Evolutionary conservation across 495 filamentous ascomycete genomes (phyloP).

Genomic region (Pseudotulostoma volvatum): DNA sequence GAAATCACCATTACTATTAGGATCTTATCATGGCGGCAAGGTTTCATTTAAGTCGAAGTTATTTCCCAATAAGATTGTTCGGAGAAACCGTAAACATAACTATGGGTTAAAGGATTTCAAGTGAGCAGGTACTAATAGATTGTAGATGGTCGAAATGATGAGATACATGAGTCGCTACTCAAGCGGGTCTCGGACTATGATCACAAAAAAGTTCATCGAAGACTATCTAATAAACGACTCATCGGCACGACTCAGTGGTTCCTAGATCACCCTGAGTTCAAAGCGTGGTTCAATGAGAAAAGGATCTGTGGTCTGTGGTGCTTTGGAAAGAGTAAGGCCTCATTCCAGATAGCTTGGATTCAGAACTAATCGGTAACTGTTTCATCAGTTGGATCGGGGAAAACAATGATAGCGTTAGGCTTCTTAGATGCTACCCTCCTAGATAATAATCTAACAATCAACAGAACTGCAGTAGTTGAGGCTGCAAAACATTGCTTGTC

Average conservation of each 20-base stretch:
- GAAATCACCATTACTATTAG: no score
- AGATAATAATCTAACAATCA: no score
- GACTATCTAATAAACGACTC: slow-evolving; percentile 8
- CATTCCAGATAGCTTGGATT: background rate
- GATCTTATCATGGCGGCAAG: no score
- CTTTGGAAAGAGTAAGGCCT: slow-evolving; percentile 13
- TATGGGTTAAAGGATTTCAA: no score
- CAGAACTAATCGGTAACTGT: slow-evolving; percentile 1
- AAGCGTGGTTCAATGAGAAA: slow-evolving; percentile 6
- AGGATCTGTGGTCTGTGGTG: slow-evolving; percentile 10
- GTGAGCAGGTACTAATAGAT: no score
- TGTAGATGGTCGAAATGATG: slow-evolving; percentile 7
- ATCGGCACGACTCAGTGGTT: slow-evolving; percentile 10
- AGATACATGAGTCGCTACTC: slow-evolving; percentile 1
- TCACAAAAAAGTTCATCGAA: slow-evolving; percentile 8
- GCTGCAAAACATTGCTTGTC: slow-evolving; percentile 1
- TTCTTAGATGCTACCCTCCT: no score
- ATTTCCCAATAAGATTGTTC: no score
- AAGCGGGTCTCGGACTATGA: slow-evolving; percentile 9
- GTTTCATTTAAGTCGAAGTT: no score
- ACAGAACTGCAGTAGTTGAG: no score
- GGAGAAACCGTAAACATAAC: no score
- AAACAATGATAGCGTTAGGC: slow-evolving; percentile 12
- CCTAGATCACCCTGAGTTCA: slow-evolving; percentile 9
- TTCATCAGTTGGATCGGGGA: no score